These are phyloP conservation scores for Penicillium sp. DNA, from an alignment of 2,329 filamentous ascomycete genomes.

Conservation along the genomic window DNA sequence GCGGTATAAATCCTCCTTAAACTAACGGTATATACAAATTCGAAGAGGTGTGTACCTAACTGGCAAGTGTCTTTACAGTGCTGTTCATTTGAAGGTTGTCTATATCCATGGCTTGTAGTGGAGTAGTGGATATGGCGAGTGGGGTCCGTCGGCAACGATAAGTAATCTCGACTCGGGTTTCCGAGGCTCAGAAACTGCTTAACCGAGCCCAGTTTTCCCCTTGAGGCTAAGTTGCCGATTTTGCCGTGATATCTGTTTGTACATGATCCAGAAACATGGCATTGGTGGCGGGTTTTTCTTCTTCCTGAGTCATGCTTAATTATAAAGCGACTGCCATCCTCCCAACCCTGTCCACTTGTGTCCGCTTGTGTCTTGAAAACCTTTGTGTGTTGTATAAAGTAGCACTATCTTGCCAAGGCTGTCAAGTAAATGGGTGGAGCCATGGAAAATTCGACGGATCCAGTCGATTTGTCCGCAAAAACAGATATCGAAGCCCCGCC, in stretches of 20 bases:
- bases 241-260: background rate
- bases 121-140: background rate
- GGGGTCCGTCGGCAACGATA: background rate
- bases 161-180: background rate
- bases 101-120: no score
- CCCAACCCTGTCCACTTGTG: background rate
- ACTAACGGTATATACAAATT: no score
- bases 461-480: background rate
- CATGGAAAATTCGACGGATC: background rate
- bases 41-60: no score
- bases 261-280: background rate
- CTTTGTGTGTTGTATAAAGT: background rate
- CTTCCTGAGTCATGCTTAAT: background rate
- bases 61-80: no score
- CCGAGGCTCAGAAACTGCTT: background rate
- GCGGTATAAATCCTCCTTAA: no score
- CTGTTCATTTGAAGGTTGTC: no score
- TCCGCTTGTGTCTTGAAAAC: background rate
- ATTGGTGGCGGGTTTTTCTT: background rate
- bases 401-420: background rate
- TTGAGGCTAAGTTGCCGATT: slow-evolving; percentile 2
- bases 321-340: background rate
- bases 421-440: background rate
- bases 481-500: slow-evolving; percentile 2
- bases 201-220: background rate